Percentiles rank a stretch among this genome's conserved stretches.
Conservation (phyloP, 2,329 filamentous ascomycete species). For the Dactylellina leptospora region DNA sequence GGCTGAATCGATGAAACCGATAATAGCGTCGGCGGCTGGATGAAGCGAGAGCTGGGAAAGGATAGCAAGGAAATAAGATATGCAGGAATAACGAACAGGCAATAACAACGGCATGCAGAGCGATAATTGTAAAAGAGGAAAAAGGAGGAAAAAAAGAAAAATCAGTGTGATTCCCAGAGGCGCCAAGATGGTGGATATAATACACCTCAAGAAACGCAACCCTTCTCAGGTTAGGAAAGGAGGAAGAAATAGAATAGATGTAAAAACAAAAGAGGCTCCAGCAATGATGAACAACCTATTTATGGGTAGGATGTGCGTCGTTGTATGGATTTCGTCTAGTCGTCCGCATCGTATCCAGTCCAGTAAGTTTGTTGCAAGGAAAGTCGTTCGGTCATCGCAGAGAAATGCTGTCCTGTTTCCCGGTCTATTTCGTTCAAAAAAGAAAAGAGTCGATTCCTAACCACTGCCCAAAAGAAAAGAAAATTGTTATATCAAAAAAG, state of each 20-base stretch:
- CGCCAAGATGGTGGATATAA: conserved; percentile 30
- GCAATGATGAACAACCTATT: conserved; percentile 52
- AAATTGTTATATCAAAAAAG: conserved; percentile 37
- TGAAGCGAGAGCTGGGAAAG: conserved; percentile 54
- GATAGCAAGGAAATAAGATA: conserved; percentile 30
- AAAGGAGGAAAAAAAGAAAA: conserved; percentile 40
- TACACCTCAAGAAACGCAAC: conserved; percentile 23
- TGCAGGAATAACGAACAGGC: conserved; percentile 42
- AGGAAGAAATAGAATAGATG: conserved; percentile 45
- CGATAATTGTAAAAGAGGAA: conserved; percentile 39
- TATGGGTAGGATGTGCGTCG: conserved; percentile 34
- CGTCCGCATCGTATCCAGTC: conserved; percentile 52
- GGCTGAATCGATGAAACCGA: conserved; percentile 46
- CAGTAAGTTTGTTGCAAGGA: conserved; percentile 38
- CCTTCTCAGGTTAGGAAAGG: conserved; percentile 16
- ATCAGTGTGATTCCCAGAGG: conserved; percentile 29
- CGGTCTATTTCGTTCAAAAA: conserved; percentile 44
- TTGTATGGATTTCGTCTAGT: conserved; percentile 37
- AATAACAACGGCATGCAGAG: conserved; percentile 42
- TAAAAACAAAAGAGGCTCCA: conserved; percentile 41
- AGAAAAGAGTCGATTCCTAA: conserved; percentile 40
- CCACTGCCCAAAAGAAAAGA: conserved; percentile 42
- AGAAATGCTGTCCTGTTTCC: conserved; percentile 41
- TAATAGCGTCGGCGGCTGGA: conserved; percentile 45
- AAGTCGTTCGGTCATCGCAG: conserved; percentile 49